Evolutionary conservation across 2,329 filamentous ascomycete genomes (phyloP), one percentile per base, ranked within the genome.

Genomic region (Cercospora berteroae): DNA sequence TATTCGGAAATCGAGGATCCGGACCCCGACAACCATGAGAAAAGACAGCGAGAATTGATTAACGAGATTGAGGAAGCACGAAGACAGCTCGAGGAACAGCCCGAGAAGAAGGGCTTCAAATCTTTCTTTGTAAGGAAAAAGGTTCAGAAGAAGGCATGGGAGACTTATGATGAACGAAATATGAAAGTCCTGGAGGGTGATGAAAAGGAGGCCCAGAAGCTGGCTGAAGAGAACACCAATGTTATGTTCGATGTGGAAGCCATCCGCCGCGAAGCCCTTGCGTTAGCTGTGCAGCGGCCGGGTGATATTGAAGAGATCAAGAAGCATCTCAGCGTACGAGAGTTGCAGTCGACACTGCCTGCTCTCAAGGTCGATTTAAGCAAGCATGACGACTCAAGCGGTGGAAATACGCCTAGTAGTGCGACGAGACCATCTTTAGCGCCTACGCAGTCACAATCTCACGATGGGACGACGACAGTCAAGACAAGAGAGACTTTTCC

Each of bases 1-100:
- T 99, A 98, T 76, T 89, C 87, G 0, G 95, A 99, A 80, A 98
- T 99, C 68, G 95, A 98, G 77, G 95, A 99, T 73, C 93, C 95
- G 0, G 95, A 99, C 75, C 95, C 95, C 0, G 95, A 98, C 0
- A 94, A 96, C 73, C 94, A 98, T 80, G 86, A 88, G 60, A 86
- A 93, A 77, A 86, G 94, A 58, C 95, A 99, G 79, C 87, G 93
- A 65, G 94, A 98, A 79, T 86, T 99, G 50, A 97, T 99, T 77
- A 93, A 91, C 74, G 95, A 99, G 80, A 97, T 99, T 62, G 94
- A 98, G 77, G 94, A 96, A 79, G 95, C 95, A 6, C 88, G 95
- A 42, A 93, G 90, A 76, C 89, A 95, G 74, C 85, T 96, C 3
- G 93, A 97, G 75, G 89, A 88, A 76, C 91, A 95, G 74, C 89